Evolutionary conservation across 768 basidiomycete genomes (phyloP).

Genomic region (Clathrus columnatus): DNA sequence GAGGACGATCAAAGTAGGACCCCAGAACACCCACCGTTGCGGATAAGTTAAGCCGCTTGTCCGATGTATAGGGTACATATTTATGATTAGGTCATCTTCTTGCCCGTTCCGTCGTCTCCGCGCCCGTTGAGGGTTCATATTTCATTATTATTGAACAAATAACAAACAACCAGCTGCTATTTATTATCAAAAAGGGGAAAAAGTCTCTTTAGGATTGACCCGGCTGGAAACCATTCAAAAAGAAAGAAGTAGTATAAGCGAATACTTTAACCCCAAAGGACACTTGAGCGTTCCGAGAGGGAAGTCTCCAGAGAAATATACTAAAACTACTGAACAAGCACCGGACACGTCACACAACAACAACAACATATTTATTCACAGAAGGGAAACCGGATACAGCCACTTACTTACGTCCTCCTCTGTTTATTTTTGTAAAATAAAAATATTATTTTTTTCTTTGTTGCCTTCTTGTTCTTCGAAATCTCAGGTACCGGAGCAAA

Average conservation of each 20-base stretch:
- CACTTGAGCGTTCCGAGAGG: neutral
- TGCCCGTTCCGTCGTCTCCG: neutral
- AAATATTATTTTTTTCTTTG: neutral
- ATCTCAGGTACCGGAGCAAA: neutral
- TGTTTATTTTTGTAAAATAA: neutral
- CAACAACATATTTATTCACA: neutral
- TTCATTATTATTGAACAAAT: too few relatives aligned
- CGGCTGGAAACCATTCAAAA: too few relatives aligned
- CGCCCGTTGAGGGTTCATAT: too few relatives aligned
- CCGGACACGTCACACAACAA: neutral
- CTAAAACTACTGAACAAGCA: too few relatives aligned
- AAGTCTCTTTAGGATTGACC: too few relatives aligned
- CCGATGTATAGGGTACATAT: neutral
- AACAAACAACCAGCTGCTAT: too few relatives aligned
- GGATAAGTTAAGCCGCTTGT: neutral
- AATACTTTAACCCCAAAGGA: too few relatives aligned
- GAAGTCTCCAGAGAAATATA: neutral
- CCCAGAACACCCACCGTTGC: neutral
- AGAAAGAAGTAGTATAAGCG: too few relatives aligned
- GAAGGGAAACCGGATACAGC: too few relatives aligned
- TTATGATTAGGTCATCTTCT: neutral
- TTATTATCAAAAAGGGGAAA: too few relatives aligned
- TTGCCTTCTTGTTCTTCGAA: neutral
- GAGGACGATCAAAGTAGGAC: too few relatives aligned
- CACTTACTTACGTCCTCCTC: too few relatives aligned